Percentiles rank a stretch among this genome's conserved stretches.
These are phyloP conservation scores for Leptographium flavum DNA, from an alignment of 2,329 filamentous ascomycete species.

Conservation along the genomic window DNA sequence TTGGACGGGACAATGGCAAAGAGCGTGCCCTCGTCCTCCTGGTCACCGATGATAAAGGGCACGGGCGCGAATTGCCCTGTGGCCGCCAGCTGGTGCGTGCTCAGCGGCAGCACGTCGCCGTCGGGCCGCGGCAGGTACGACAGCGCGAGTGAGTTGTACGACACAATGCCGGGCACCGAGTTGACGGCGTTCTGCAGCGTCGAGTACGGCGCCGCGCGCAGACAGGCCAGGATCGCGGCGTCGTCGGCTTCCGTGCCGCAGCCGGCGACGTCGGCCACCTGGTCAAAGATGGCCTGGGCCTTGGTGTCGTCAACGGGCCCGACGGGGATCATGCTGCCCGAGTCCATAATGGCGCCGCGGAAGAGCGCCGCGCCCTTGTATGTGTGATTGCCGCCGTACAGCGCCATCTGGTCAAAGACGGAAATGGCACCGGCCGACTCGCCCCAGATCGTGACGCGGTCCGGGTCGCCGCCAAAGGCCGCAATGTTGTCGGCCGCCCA, in stretches of 20 bases:
- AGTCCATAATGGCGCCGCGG: slow-evolving; percentile 66
- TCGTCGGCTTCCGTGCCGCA: slow-evolving; percentile 41
- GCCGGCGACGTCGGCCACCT: slow-evolving; percentile 43
- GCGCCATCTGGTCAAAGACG: slow-evolving; percentile 59
- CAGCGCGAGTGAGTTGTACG: slow-evolving; percentile 53
- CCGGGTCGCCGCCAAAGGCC: slow-evolving; percentile 63
- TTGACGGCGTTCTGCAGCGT: slow-evolving; percentile 52
- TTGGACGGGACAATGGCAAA: slow-evolving; percentile 58
- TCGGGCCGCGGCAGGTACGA: slow-evolving; percentile 66
- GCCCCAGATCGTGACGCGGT: slow-evolving; percentile 70
- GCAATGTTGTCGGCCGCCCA: slow-evolving; percentile 69
- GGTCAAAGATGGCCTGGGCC: slow-evolving; percentile 49
- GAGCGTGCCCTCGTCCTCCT: slow-evolving; percentile 69
- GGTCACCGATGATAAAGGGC: slow-evolving; percentile 49
- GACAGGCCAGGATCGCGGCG: slow-evolving; percentile 47
- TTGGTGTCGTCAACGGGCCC: slow-evolving; percentile 51
- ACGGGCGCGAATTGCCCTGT: slow-evolving; percentile 34
- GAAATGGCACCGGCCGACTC: slow-evolving; percentile 60
- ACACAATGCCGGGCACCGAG: slow-evolving; percentile 53
- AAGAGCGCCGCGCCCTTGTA: slow-evolving; percentile 68
- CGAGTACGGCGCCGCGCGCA: slow-evolving; percentile 45
- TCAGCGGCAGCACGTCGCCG: slow-evolving; percentile 43
- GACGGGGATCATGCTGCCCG: slow-evolving; percentile 47
- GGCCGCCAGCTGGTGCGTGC: slow-evolving; percentile 42
- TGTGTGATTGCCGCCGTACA: slow-evolving; percentile 50